Base-by-base conservation (phyloP, 2,329 filamentous ascomycete genomes). In the Fusarium sp. region DNA sequence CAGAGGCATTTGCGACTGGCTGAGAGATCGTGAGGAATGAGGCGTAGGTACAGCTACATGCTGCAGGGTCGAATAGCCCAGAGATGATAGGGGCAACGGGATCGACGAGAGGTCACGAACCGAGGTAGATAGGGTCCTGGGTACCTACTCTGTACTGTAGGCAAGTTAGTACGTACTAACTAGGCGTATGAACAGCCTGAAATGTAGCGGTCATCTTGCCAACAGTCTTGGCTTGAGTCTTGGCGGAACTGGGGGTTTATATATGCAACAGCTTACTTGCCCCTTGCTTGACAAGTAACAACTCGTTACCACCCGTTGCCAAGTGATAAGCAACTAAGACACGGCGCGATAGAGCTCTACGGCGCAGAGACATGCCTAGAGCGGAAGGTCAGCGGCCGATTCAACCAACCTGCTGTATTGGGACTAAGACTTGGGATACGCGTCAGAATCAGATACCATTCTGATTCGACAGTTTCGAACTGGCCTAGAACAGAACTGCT, bases 141-240 rank as follows among this genome's bases (percentile, higher is more conserved):
- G 17, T 39, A 26, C 30, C 30, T 32, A 5, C 39, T 34, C 41
- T 36, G 41, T 26, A n/a, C 18, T n/a, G 18, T 57, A 24, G 17
- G 30, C n/a, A 24, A 36, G 32, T 34, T 34, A 34, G 48, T 36
- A 48, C 24, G 42, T 22, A 48, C 45, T 15, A 11, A 34, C 44
- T 15, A 15, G n/a, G n/a, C n/a, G n/a, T 36, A 62, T 20, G 45
- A n/a, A 24, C 62, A 54, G 36, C 55, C 39, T 56, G 44, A 48
- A 55, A 56, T 48, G 61, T 32, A 56, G 58, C 32, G 41, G 50
- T 65, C 58, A 70, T 64, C 11, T 65, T 70, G 59, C 45, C 36
- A 70, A 28, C 51, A 69, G 41, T 68, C 36, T 68, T 62, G 44
- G 45, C 63, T 32, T n/a, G 38, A 68, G 63, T 69, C 66, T 70